These are phyloP conservation scores for Monilinia fructicola DNA, from an alignment of 2,329 filamentous ascomycete genomes.

Conservation along the genomic window DNA sequence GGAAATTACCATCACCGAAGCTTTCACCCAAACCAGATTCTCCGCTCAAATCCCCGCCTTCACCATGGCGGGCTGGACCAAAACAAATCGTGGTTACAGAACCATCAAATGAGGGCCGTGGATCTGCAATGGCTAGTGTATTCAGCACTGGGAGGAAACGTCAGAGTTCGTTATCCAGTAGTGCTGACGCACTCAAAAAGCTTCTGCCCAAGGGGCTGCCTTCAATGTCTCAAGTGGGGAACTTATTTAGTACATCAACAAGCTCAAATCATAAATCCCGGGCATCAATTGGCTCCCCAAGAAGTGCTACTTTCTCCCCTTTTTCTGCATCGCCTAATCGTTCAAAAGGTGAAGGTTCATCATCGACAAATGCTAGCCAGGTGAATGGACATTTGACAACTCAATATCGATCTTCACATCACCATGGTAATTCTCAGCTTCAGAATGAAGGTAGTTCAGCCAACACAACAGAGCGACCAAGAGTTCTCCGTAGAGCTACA, in stretches of 20 bases:
- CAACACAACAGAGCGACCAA: conserved; percentile 24
- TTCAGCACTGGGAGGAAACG: conserved; percentile 47
- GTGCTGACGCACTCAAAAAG: conserved; percentile 57
- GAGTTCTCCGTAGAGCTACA: conserved; percentile 57
- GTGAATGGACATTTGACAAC: background rate
- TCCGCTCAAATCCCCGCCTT: conserved; percentile 28
- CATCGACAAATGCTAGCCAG: background rate
- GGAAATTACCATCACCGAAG: conserved; percentile 38
- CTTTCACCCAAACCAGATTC: conserved; percentile 24
- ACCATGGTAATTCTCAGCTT: conserved; percentile 27
- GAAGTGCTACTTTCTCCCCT: conserved; percentile 18
- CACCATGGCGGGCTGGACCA: conserved; percentile 47
- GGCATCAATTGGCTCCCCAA: conserved; percentile 14
- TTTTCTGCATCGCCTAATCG: conserved; percentile 12
- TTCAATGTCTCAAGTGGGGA: conserved; percentile 43
- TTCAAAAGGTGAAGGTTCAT: conserved; percentile 8
- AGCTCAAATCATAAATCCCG: conserved; percentile 28
- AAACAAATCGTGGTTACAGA: conserved; percentile 43
- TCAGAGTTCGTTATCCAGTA: conserved; percentile 53
- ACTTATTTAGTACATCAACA: conserved; percentile 37
- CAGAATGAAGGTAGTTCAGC: conserved; percentile 12
- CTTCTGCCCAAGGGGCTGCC: conserved; percentile 55
- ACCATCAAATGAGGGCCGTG: conserved; percentile 36
- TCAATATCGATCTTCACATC: conserved; percentile 4
- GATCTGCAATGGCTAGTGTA: conserved; percentile 47